phyloP scores from a whole-genome alignment of 1,284 basidiomycete genomes.

The Limonomyces culmigenus region DNA sequence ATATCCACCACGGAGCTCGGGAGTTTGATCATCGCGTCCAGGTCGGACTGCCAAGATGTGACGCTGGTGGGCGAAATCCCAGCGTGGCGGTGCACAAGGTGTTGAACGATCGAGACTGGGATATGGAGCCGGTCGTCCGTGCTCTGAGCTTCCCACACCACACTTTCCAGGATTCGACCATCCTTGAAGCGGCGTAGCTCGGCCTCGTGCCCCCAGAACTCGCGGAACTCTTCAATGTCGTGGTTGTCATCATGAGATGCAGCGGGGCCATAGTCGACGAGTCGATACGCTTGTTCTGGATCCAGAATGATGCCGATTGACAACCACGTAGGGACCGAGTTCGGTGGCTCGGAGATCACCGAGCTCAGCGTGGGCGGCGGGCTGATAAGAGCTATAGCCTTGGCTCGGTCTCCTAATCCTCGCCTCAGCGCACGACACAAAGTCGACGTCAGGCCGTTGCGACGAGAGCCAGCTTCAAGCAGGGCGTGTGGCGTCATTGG shows the following conservation, averaged over 20 bases:
- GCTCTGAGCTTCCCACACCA: slow-evolving; percentile 77
- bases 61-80: slow-evolving; percentile 35
- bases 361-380: too few relatives aligned
- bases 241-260: slow-evolving; percentile 41
- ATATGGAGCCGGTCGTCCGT: slow-evolving; percentile 69
- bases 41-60: slow-evolving; percentile 39
- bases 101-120: slow-evolving; percentile 56
- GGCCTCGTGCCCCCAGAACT: slow-evolving; percentile 85
- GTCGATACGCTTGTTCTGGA: slow-evolving; percentile 52
- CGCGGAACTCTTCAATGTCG: slow-evolving; percentile 49
- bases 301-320: slow-evolving; percentile 67
- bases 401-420: slow-evolving; percentile 56
- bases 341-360: too few relatives aligned
- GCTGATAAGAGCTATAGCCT: slow-evolving; percentile 43
- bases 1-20: slow-evolving; percentile 37
- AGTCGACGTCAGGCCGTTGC: slow-evolving; percentile 35
- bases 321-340: too few relatives aligned
- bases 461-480: slow-evolving; percentile 44
- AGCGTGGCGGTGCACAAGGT: slow-evolving; percentile 68
- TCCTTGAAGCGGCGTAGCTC: slow-evolving; percentile 97
- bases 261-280: slow-evolving; percentile 81
- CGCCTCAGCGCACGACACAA: slow-evolving; percentile 39
- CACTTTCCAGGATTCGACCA: slow-evolving; percentile 82
- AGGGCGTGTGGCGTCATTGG: slow-evolving; percentile 24
- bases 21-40: slow-evolving; percentile 52